These are phyloP conservation scores for Thamnidium elegans DNA, from an alignment of 192 early-diverging fungal species.

Conservation along the genomic window DNA sequence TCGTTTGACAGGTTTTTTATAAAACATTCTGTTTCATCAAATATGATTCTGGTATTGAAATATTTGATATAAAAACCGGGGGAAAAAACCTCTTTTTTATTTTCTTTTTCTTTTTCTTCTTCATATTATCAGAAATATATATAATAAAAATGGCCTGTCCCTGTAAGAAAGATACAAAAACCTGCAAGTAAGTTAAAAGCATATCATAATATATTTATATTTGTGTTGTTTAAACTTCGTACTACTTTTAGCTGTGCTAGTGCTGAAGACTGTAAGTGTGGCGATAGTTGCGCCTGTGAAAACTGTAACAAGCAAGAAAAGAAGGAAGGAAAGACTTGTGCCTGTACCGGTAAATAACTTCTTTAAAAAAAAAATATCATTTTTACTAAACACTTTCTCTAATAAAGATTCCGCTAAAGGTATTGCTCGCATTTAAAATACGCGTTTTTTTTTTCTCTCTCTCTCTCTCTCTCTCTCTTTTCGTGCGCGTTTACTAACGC, in stretches of 20 bases:
- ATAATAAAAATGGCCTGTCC: slow-evolving; percentile 9
- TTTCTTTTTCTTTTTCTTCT: not conserved
- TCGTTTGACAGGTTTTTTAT: slow-evolving; percentile 10
- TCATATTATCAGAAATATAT: not conserved
- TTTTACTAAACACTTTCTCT: not conserved
- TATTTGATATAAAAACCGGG: not conserved
- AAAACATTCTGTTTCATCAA: not conserved
- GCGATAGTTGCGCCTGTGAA: not conserved
- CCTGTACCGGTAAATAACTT: not conserved
- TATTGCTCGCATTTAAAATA: not conserved
- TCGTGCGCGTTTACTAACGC: not conserved
- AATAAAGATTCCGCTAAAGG: slow-evolving; percentile 1
- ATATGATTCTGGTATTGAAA: slow-evolving; percentile 7
- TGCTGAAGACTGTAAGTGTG: not conserved
- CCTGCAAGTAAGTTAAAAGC: slow-evolving; percentile 13
- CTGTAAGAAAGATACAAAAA: slow-evolving; percentile 3
- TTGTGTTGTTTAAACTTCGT: not conserved
- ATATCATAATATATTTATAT: not conserved
- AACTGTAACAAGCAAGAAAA: not conserved
- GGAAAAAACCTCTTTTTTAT: not conserved
- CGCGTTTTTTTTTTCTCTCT: too few relatives aligned
- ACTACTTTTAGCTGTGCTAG: not conserved
- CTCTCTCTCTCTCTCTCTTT: not conserved
- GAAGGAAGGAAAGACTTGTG: not conserved
- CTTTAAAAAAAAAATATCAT: not conserved